Percentiles rank a stretch among this genome's conserved stretches.
phyloP scores from a whole-genome alignment of 805 yeast genomes.

The Saccharomycopsis selenospora region DNA sequence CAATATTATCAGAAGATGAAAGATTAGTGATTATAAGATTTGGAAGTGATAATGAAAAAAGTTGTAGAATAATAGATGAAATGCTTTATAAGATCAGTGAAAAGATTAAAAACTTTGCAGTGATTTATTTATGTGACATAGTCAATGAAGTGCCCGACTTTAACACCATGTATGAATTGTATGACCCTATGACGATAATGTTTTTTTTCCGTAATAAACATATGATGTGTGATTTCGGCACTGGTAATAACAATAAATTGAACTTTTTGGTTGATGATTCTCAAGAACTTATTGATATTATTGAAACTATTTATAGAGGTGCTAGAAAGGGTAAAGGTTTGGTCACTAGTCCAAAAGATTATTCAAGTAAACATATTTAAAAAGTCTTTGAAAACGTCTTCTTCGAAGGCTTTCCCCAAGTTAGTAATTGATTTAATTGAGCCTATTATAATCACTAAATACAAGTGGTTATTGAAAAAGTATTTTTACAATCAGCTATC shows the following conservation, averaged over 20 bases:
- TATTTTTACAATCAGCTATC: no score
- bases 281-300: slow-evolving; percentile 85
- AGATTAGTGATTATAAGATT: slow-evolving; percentile 82
- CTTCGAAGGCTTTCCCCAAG: no score
- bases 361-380: slow-evolving; percentile 12
- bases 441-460: no score
- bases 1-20: slow-evolving; percentile 88
- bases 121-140: slow-evolving; percentile 72
- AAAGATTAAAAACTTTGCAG: slow-evolving; percentile 81
- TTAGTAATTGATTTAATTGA: no score
- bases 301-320: slow-evolving; percentile 85
- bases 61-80: slow-evolving; percentile 90
- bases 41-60: slow-evolving; percentile 69
- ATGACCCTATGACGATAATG: slow-evolving; percentile 90
- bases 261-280: slow-evolving; percentile 71
- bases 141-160: slow-evolving; percentile 86
- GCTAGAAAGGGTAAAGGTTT: slow-evolving; percentile 90
- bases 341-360: slow-evolving; percentile 34
- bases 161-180: slow-evolving; percentile 79
- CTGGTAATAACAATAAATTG: slow-evolving; percentile 93
- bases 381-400: slow-evolving; percentile 24
- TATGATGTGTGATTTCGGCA: slow-evolving; percentile 98
- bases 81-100: slow-evolving; percentile 71
- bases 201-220: slow-evolving; percentile 89
- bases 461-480: no score